phyloP scores from a whole-genome alignment of 2,329 filamentous ascomycete species.

The Pseudovirgaria hyperparasitica region DNA sequence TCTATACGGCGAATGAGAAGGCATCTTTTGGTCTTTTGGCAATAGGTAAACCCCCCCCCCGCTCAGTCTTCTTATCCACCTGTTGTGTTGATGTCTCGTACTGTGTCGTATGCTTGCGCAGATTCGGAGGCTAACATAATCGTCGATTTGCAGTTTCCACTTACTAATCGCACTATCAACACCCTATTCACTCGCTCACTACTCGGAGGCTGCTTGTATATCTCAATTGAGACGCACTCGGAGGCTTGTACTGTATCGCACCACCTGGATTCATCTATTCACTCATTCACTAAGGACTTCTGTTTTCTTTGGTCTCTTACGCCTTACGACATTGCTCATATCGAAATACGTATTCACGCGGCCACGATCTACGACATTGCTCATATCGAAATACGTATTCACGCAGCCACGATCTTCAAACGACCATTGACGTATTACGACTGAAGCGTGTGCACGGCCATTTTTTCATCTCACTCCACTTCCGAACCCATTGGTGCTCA shows the following conservation, averaged over 20 bases:
- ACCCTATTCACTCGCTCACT: neutral
- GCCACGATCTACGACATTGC: too few species aligned
- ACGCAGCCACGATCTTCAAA: too few species aligned
- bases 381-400: too few species aligned
- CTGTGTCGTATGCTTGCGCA: constrained; percentile 1
- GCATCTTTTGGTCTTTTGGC: constrained; percentile 3
- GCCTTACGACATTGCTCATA: constrained; percentile 2
- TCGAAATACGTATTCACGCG: too few species aligned
- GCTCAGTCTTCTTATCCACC: constrained; percentile 1
- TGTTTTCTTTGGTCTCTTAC: neutral
- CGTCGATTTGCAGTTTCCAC: constrained; percentile 1
- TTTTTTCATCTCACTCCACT: too few species aligned
- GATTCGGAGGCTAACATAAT: constrained; percentile 3
- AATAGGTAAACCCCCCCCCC: neutral
- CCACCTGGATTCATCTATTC: neutral
- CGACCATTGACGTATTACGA: too few species aligned
- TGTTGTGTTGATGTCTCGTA: constrained; percentile 1
- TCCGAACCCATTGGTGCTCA: too few species aligned
- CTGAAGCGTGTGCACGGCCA: too few species aligned
- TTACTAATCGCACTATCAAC: constrained; percentile 1
- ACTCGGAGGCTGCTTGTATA: neutral
- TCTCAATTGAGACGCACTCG: neutral
- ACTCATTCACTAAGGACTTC: neutral
- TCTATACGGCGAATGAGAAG: constrained; percentile 1
- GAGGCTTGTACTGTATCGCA: neutral